Conservation (phyloP, 768 basidiomycete species). For the Cubamyces lactineus region DNA sequence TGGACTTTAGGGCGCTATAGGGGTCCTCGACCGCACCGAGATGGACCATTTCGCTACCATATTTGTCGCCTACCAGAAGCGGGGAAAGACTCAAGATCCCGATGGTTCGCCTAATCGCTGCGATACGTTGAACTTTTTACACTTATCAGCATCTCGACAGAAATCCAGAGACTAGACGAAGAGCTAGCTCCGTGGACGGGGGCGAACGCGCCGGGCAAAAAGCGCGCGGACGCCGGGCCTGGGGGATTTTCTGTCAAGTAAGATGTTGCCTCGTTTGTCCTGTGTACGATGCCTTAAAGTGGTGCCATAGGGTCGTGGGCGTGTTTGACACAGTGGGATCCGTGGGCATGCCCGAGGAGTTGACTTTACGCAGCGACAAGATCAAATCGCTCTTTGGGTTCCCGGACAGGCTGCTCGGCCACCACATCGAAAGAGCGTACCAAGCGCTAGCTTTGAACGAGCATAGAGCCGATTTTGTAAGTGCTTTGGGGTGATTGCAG, state of each 20-base stretch:
- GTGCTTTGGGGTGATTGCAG: conserved; percentile 31
- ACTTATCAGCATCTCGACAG: conserved; percentile 26
- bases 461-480: conserved; percentile 66
- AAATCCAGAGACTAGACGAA: conserved; percentile 43
- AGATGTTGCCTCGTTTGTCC: conserved; percentile 16
- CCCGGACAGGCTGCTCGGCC: conserved; percentile 57
- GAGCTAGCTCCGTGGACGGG: conserved; percentile 58
- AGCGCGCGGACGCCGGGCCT: conserved; percentile 49
- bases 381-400: conserved; percentile 65
- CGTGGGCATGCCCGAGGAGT: conserved; percentile 68
- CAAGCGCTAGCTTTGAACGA: conserved; percentile 76
- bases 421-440: conserved; percentile 65
- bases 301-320: conserved; percentile 58
- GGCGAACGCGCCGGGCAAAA: conserved; percentile 54
- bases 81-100: conserved; percentile 55
- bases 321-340: conserved; percentile 83
- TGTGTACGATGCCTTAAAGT: neutral
- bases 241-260: conserved; percentile 67
- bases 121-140: neutral
- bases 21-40: conserved; percentile 67
- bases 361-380: conserved; percentile 49
- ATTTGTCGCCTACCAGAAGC: conserved; percentile 61
- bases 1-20: conserved; percentile 63
- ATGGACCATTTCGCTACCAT: conserved; percentile 75
- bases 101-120: conserved; percentile 41